phyloP scores from a whole-genome alignment of 2,329 filamentous ascomycete species.

The Colletotrichum eremochloae region DNA sequence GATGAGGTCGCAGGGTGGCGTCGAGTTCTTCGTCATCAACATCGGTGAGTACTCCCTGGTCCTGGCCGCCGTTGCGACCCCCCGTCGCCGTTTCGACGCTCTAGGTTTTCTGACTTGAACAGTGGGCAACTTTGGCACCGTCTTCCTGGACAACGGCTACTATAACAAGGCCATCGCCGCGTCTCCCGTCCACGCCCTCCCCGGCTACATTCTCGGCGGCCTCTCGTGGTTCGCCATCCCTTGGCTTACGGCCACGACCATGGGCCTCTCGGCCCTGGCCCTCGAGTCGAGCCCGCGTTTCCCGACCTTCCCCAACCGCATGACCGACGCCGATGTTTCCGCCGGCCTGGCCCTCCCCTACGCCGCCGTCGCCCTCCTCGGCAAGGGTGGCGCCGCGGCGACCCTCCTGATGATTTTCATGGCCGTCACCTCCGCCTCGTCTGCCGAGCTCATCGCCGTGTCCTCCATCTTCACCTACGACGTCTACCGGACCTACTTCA shows the following conservation, averaged over 20 bases:
- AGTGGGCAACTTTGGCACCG: slow-evolving; percentile 79
- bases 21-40: slow-evolving; percentile 83
- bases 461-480: slow-evolving; percentile 91
- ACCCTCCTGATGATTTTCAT: slow-evolving; percentile 85
- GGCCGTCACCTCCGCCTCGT: slow-evolving; percentile 84
- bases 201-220: slow-evolving; percentile 82
- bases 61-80: background rate
- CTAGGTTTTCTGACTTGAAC: slow-evolving; percentile 55
- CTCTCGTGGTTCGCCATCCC: slow-evolving; percentile 88
- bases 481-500: slow-evolving; percentile 88
- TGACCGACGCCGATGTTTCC: slow-evolving; percentile 77
- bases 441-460: slow-evolving; percentile 84
- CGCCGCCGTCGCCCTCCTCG: slow-evolving; percentile 82
- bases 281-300: slow-evolving; percentile 77
- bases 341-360: slow-evolving; percentile 84
- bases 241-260: slow-evolving; percentile 85
- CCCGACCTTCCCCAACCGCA: slow-evolving; percentile 76
- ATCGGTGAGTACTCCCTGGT: slow-evolving; percentile 56
- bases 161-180: slow-evolving; percentile 90
- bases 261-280: slow-evolving; percentile 83
- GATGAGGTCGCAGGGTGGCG: slow-evolving; percentile 79
- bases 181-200: slow-evolving; percentile 81
- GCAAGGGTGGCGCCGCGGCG: slow-evolving; percentile 79
- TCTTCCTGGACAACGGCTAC: slow-evolving; percentile 84
- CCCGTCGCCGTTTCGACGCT: background rate